Evolutionary conservation across 257 asterid genomes (phyloP), one percentile per base, ranked within the genome.

Genomic region (Ilex aquifolium): DNA sequence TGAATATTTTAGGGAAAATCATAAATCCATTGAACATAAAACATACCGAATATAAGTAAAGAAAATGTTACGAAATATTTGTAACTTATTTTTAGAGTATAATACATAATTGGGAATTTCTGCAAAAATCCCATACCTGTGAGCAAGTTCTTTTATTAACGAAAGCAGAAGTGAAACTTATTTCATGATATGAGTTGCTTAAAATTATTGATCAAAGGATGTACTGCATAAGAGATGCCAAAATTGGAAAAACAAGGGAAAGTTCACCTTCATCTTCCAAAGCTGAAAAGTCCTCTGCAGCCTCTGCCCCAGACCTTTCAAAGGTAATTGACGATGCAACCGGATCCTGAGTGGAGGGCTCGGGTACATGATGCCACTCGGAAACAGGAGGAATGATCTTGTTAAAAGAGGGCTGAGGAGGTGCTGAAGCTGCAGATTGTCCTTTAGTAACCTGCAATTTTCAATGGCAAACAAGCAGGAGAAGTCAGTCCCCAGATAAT

Each of bases 191-290:
- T 21, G 27, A 21, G 27, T 21, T 21, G 27, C 27, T 21, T 21
- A 21, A 21, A 21, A 21, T 21, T 21, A 21, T 21, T 21, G 27
- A 21, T 21, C 27, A 21, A 21, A 21, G 27, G 27, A 21, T 21
- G 27, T 21, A 21, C 27, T 0, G 27, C 27, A 21, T 21, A 21
- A 21, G 27, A 21, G 27, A 21, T n/a, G 56, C 8, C 21, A n/a
- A 50, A 9, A 50, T 14, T 50, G 57, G 1, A 32, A 8, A 65
- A 61, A 59, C 31, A 6, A 63, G 52, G 52, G 61, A 52, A 68
- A 56, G 69, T 57, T 67, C 62, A 89, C 97, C 87, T 77, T 90
- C 97, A 51, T 93, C 97, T 29, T 90, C 99, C 59, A 78, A 32
- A 58, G 80, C 83, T 31, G 82, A 71, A 64, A 85, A 60, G 56